Evolutionary conservation across 176 grass and related monocot genomes (phyloP), one percentile per base, ranked within the genome.

Genomic region (Oryza punctata): DNA sequence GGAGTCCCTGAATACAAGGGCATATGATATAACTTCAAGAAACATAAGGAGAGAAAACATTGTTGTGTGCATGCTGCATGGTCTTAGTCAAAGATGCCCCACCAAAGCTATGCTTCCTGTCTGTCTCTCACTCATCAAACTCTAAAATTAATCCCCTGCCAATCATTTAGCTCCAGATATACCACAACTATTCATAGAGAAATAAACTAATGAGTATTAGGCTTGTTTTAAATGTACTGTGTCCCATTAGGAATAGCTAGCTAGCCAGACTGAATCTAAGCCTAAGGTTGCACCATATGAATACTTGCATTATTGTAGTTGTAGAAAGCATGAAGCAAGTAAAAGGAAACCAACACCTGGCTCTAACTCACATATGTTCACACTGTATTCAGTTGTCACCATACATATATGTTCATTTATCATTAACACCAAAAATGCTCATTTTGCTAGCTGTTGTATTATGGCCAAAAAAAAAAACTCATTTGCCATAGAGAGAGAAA

Each of bases 1-100:
- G 52, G 25, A 82, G 80, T 65, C 57, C 80, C 80, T 73, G 80
- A 73, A 82, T 47, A 73, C 69, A 82, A 82, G 80, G 80, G 80
- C 68, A 73, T 64, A 46, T 82, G 57, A 73, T 32, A 82, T 82
- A 73, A 82, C 69, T 73, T 63, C 69, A 65, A 82, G 57, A 82
- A 72, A 82, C 80, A 73, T 73, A 65, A 59, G 35, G 45, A 73
- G 57, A 65, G 69, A 82, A 73, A 73, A 75, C 72, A 57, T 75
- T 74, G 45, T 18, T 54, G 50, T 57, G 52, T 57, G 19, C 52
- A 57, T 57, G 14, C 6, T 72, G 69, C 69, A 73, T 82, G 80
- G 69, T 73, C 33, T n/a, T 18, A 73, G 80, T 65, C 80, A 82
- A 82, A 82, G 52, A 72, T 82, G 80, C 1, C 80, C 54, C 69